Base-by-base conservation (phyloP, 164 flowering plant species). In the Warburgia ugandensis region DNA sequence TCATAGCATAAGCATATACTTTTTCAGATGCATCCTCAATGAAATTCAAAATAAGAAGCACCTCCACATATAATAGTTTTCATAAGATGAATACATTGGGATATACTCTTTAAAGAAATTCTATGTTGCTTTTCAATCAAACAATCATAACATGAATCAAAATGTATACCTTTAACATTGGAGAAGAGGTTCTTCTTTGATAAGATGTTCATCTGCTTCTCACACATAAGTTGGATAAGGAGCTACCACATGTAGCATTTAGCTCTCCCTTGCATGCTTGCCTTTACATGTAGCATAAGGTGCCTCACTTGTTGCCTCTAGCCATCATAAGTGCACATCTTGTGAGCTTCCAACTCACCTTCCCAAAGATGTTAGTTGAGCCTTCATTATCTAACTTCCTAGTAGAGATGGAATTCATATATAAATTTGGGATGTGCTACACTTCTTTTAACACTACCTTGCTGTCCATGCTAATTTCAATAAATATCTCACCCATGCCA, bases 11-110 rank as follows among this genome's bases (percentile, higher is more conserved):
- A 2, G 19, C 32, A 19, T 10, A 26, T 13, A 51, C 29, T 22
- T 37, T 51, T 25, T 23, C 37, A 25, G 30, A 51, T 25, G 44
- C 43, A 36, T 51, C 20, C 23, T 51, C 44, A 37, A 51, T 37
- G 8, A 51, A 51, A 13, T 8, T 35, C 29, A 51, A 51, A 51
- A 36, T 51, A 50, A 12, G 3, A 21, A 11, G 54, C 40, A 17
- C 41, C 54, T 32, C 30, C 11, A 11, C 3, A 2, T 2, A 6
- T 19, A 14, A 10, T 17, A 29, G 4, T 12, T 27, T 27, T 28
- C 20, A 11, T 50, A 32, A 29, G n/a, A 4, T 12, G 13, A 21
- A 50, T 17, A 21, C 27, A 50, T 33, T 13, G 2, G 41, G 33
- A 16, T 32, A 50, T 3, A 32, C 40, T 48, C 3, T 23, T 13